Base-by-base conservation (phyloP, 2,329 filamentous ascomycete species). In the Xylariomycetidae sp. region DNA sequence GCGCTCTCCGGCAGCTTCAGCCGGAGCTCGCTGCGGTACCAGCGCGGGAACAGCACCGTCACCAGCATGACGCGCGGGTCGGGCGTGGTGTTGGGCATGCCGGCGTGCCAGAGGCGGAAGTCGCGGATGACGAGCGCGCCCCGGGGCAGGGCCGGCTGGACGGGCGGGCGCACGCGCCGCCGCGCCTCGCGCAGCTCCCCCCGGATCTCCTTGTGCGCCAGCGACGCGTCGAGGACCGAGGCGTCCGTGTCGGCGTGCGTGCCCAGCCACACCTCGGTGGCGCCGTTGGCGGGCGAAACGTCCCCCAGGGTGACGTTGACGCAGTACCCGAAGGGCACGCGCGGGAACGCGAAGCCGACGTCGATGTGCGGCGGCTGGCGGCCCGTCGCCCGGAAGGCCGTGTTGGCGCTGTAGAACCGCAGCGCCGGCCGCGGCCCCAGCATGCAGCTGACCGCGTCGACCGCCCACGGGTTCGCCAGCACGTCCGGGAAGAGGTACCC, bases 201-300 rank as follows among this genome's bases (percentile, higher is more conserved):
- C 17, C 52, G 54, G 34, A 65, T 59, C 34, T 48, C 30, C 28
- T 37, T 25, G 8, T 38, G 19, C 22, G 35, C 23, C 34, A 29
- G 16, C 7, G 38, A 30, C 8, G 40, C 27, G 30, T 47, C 43
- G 35, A 57, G 53, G 26, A 53, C 47, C 17, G 49, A 36, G 22
- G 49, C 39, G 37, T 55, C 43, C 34, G 58, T 60, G 14, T 60
- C 59, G n/a, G 49, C 38, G 42, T 72, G 69, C 1, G 61, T 66
- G 2, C 68, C 68, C 0, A 64, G 57, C 68, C 69, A 73, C 12
- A 72, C 48, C 46, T 72, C 68, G 0, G 68, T 74, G 1, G 60
- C 57, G 12, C 68, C 69, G 32, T 71, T 71, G 10, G 61, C 49
- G 1, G 61, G 54, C 4, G 57, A 56, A 26, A 63, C 63, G 18